phyloP scores from a whole-genome alignment of 441 rosid genomes.

The Populus hybrid region DNA sequence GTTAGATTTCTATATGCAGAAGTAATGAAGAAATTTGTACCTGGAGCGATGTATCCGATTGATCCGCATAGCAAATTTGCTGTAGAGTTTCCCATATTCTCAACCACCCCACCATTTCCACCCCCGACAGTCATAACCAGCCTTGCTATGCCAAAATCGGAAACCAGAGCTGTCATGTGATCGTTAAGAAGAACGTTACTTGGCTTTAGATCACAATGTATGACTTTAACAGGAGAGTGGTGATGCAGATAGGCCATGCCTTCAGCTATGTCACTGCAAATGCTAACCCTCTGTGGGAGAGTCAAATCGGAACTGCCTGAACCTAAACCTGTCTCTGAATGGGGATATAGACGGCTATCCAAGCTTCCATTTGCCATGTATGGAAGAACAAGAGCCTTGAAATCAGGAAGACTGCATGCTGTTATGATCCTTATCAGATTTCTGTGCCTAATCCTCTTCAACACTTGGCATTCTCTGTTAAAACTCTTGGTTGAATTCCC shows the following conservation, averaged over 20 bases:
- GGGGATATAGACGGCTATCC: conserved; percentile 21
- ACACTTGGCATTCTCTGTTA: conserved; percentile 29
- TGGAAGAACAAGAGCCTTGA: conserved; percentile 33
- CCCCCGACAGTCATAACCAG: conserved; percentile 34
- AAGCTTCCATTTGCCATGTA: conserved; percentile 31
- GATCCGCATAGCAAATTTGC: conserved; percentile 47
- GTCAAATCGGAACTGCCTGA: conserved; percentile 33
- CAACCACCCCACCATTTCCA: conserved; percentile 32
- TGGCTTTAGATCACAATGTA: conserved; percentile 33
- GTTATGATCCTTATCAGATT: conserved; percentile 28
- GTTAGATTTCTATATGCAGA: background rate
- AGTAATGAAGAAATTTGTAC: conserved; percentile 17
- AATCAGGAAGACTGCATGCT: conserved; percentile 27
- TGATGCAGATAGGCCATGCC: conserved; percentile 33
- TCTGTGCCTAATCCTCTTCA: conserved; percentile 31
- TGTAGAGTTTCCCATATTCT: conserved; percentile 49
- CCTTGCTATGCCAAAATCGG: conserved; percentile 28
- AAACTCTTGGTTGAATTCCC: conserved; percentile 27
- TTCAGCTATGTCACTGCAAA: conserved; percentile 28
- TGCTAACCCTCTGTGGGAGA: conserved; percentile 27
- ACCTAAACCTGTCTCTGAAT: conserved; percentile 13
- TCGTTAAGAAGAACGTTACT: conserved; percentile 33
- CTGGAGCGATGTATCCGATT: conserved; percentile 29
- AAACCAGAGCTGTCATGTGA: conserved; percentile 27
- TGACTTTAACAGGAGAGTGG: conserved; percentile 25